Evolutionary conservation across 2,329 filamentous ascomycete species (phyloP).

Genomic region (Sclerotinia spermophila): DNA sequence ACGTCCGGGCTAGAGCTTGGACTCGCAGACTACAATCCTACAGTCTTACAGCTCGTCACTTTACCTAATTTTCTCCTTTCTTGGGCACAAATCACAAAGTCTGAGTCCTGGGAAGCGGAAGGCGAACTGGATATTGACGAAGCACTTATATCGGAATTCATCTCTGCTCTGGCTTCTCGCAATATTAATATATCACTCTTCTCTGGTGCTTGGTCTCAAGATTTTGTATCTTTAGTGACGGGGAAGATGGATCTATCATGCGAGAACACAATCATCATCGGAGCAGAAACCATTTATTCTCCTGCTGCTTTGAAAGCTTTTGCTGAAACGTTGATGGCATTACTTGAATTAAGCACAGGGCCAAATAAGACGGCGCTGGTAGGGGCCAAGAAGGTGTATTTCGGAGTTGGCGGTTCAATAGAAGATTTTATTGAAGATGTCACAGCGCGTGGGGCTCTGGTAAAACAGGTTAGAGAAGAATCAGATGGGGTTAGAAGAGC

Average conservation of each 20-base stretch:
- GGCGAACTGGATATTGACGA: conserved; percentile 36
- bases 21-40: conserved; percentile 75
- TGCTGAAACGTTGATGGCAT: conserved; percentile 58
- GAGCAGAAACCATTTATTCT: conserved; percentile 81
- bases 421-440: conserved; percentile 65
- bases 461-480: conserved; percentile 55
- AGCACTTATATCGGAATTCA: conserved; percentile 57
- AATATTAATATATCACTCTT: conserved; percentile 61
- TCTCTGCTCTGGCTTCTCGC: conserved; percentile 46
- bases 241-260: conserved; percentile 31
- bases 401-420: conserved; percentile 78
- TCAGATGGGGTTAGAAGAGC: conserved; percentile 58
- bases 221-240: conserved; percentile 57
- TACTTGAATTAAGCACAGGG: conserved; percentile 46
- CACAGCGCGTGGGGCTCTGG: conserved; percentile 45
- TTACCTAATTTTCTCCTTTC: conserved; percentile 72
- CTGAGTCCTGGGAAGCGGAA: conserved; percentile 31
- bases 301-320: conserved; percentile 68
- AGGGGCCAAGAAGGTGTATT: conserved; percentile 77
- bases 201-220: conserved; percentile 70
- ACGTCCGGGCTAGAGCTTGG: conserved; percentile 51
- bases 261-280: conserved; percentile 53
- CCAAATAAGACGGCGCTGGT: conserved; percentile 53
- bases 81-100: conserved; percentile 45
- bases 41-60: conserved; percentile 73